Percentiles rank a stretch among this genome's conserved stretches.
phyloP scores from a whole-genome alignment of 768 basidiomycete genomes.

The Rhodotorula kratochvilovae region DNA sequence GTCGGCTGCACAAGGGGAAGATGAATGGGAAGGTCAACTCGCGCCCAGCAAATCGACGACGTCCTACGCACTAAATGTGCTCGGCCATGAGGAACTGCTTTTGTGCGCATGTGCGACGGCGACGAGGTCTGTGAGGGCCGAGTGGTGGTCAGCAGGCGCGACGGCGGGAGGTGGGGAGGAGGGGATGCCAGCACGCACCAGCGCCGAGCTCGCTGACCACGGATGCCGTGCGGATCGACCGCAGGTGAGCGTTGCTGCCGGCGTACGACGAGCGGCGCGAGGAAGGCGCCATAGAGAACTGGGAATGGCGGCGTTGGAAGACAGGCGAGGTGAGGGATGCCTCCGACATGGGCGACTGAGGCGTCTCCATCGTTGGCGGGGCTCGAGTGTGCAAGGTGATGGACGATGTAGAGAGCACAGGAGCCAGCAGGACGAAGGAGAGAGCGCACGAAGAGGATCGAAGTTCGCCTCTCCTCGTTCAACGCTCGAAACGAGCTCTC shows the following conservation, averaged over 20 bases:
- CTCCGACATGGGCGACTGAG: not conserved
- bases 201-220: conserved; percentile 13
- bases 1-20: conserved; percentile 7
- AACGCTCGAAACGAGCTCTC: not conserved
- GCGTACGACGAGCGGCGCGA: conserved; percentile 7
- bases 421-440: no score
- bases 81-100: conserved; percentile 25
- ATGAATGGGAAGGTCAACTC: not conserved
- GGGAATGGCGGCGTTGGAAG: not conserved
- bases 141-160: no score
- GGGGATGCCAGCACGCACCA: not conserved
- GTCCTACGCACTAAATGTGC: not conserved
- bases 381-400: not conserved
- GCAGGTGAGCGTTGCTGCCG: not conserved
- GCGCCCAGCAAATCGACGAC: no score
- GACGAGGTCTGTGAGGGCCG: not conserved
- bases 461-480: no score
- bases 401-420: not conserved
- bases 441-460: no score
- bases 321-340: not conserved
- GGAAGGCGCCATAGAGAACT: not conserved
- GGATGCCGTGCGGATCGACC: conserved; percentile 10
- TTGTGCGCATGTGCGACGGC: conserved; percentile 9
- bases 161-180: not conserved
- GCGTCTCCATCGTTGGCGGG: not conserved